Conservation (phyloP, 2,329 filamentous ascomycete species). For the Claviceps maximensis region DNA sequence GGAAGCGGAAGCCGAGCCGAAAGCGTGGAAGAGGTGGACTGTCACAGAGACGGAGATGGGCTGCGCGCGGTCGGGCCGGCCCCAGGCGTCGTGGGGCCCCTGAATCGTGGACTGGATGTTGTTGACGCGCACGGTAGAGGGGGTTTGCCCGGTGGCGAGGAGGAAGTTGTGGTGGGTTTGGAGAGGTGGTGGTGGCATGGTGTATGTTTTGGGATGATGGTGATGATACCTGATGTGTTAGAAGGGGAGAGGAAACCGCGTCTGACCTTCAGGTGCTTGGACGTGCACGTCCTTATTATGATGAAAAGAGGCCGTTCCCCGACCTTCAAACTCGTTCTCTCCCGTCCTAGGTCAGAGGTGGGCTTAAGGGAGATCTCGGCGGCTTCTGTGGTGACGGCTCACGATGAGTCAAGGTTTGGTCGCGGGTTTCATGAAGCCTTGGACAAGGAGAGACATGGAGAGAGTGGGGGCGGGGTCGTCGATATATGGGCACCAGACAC, state of each 20-base stretch:
- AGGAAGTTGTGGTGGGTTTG: slow-evolving; percentile 1
- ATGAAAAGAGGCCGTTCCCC: no score
- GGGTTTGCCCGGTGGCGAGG: slow-evolving; percentile 11
- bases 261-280: no score
- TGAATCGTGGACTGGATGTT: slow-evolving; percentile 45
- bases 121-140: slow-evolving; percentile 42
- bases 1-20: slow-evolving; percentile 40
- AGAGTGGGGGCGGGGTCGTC: no score
- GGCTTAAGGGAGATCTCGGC: no score
- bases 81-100: slow-evolving; percentile 57
- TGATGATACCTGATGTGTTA: background rate
- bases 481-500: no score
- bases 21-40: slow-evolving; percentile 41
- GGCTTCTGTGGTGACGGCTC: background rate
- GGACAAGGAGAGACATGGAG: no score
- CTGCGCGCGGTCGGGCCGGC: slow-evolving; percentile 43
- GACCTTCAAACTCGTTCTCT: background rate
- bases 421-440: no score
- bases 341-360: background rate
- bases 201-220: background rate
- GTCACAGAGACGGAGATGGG: slow-evolving; percentile 48
- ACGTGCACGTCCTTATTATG: no score
- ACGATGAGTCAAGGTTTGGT: background rate
- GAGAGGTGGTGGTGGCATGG: background rate
- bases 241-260: no score